Base-by-base conservation (phyloP, 1,284 basidiomycete genomes). In the Pseudozyma flocculosa region DNA sequence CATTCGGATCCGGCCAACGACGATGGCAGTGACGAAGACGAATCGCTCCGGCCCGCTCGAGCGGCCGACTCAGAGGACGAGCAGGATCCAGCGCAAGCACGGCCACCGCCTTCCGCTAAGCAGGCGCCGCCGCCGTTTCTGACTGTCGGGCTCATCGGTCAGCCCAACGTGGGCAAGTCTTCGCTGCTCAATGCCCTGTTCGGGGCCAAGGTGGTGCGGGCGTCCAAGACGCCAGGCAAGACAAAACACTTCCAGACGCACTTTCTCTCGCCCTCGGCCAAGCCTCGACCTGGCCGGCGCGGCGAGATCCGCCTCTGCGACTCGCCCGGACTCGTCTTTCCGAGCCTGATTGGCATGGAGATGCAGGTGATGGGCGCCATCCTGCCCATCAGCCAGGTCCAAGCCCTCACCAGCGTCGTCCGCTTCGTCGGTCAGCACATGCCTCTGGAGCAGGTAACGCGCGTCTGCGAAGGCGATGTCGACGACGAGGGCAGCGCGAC, bases 91-190 rank as follows among this genome's bases (percentile, higher is more conserved):
- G n/a, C n/a, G n/a, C n/a, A n/a, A n/a, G n/a, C n/a, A n/a, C n/a
- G n/a, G n/a, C n/a, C n/a, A n/a, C n/a, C n/a, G n/a, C n/a, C n/a
- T n/a, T n/a, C n/a, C n/a, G n/a, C n/a, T n/a, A n/a, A n/a, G n/a
- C n/a, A n/a, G n/a, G 13, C 29, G 39, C 32, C 0, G 32, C 58
- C 53, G 29, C 60, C 64, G 14, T 66, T 63, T 22, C 61, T 70
- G 15, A 63, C 60, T 15, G 56, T 70, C 22, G 68, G 68, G 1
- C 61, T 70, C 39, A 65, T 70, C 19, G 68, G 89, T 11, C 91
- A 94, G 73, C 92, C 92, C 10, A 95, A 94, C 74, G 91, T 94
- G 30, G 92, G 92, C 24, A 96, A 96, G 76, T 91, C 89, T 0
- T 91, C 89, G 1, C 80, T 95, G 2, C 79, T 96, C 40, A 96